Evolutionary conservation across 2,329 filamentous ascomycete species (phyloP).

Genomic region (Didymella arachidicola): DNA sequence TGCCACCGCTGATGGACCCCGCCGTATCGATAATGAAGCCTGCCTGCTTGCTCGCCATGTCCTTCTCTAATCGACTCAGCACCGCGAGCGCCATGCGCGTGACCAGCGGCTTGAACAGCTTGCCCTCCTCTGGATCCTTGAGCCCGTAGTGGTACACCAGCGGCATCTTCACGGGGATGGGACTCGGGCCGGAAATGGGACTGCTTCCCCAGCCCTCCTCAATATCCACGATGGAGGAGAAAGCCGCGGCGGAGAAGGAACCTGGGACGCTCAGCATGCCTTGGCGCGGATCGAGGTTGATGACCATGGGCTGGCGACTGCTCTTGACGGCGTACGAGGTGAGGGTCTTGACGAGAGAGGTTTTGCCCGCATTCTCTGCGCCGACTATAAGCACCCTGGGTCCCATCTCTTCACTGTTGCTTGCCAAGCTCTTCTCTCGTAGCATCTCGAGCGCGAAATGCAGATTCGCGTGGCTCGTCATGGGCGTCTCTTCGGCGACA

Average conservation of each 20-base stretch:
- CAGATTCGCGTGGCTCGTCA: conserved; percentile 81
- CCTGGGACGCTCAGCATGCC: conserved; percentile 66
- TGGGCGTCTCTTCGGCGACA: conserved; percentile 79
- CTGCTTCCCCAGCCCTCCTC: conserved; percentile 89
- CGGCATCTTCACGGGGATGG: conserved; percentile 88
- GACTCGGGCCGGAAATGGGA: conserved; percentile 87
- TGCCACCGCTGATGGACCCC: conserved; percentile 70
- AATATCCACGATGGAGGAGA: conserved; percentile 86
- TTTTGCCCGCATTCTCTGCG: conserved; percentile 81
- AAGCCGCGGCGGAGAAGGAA: conserved; percentile 83
- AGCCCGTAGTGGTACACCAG: conserved; percentile 89
- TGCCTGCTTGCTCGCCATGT: conserved; percentile 72
- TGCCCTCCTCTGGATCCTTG: conserved; percentile 71
- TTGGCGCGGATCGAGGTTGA: conserved; percentile 86
- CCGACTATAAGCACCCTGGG: conserved; percentile 88
- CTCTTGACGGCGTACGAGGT: conserved; percentile 79
- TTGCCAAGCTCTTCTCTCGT: conserved; percentile 65
- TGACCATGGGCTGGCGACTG: conserved; percentile 77
- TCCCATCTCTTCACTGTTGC: conserved; percentile 58
- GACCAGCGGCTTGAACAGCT: conserved; percentile 75
- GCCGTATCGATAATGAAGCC: conserved; percentile 89
- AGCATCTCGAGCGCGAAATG: conserved; percentile 84
- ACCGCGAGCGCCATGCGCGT: conserved; percentile 81
- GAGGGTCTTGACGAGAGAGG: conserved; percentile 77
- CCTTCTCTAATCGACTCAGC: conserved; percentile 78